phyloP scores from a whole-genome alignment of 768 basidiomycete species.

The Symmetrospora coprosmae region DNA sequence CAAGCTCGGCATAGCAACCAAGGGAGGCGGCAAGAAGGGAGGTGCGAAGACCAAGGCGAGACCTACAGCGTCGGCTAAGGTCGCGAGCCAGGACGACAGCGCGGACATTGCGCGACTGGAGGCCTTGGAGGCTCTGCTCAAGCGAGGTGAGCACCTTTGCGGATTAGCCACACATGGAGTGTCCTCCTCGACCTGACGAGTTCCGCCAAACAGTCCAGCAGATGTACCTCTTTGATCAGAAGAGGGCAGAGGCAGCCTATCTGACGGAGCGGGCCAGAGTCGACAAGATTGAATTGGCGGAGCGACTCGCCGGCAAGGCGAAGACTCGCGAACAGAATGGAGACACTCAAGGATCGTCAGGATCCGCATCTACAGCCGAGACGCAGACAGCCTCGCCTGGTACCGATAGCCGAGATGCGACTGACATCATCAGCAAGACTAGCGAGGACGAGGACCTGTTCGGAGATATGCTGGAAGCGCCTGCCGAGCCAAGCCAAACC shows the following conservation, averaged over 20 bases:
- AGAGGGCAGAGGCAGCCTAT: conserved; percentile 35
- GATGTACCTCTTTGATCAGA: conserved; percentile 36
- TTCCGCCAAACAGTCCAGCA: conserved; percentile 35
- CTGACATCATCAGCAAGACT: not conserved
- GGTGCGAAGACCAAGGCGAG: conserved; percentile 21
- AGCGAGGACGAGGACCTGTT: conserved; percentile 43
- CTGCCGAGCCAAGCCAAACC: too few relatives aligned
- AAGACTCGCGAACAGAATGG: not conserved
- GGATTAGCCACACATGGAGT: not conserved
- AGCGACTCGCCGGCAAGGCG: conserved; percentile 16
- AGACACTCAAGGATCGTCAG: not conserved
- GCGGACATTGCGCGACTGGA: conserved; percentile 29
- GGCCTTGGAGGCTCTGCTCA: not conserved
- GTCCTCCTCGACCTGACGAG: too few relatives aligned
- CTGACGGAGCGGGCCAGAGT: conserved; percentile 29
- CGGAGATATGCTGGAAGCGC: conserved; percentile 58
- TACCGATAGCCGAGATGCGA: too few relatives aligned
- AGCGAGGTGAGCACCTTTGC: not conserved
- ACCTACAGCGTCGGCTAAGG: not conserved
- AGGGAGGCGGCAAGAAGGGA: conserved; percentile 32
- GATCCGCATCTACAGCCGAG: not conserved
- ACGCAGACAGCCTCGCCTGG: too few relatives aligned
- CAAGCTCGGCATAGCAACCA: conserved; percentile 25
- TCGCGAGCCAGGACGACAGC: too few relatives aligned
- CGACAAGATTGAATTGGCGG: conserved; percentile 12